A percentile compares a stretch with the other conserved stretches of the same genome.
Evolutionary conservation across 2,329 filamentous ascomycete genomes (phyloP).

Genomic region (Nemania serpens): DNA sequence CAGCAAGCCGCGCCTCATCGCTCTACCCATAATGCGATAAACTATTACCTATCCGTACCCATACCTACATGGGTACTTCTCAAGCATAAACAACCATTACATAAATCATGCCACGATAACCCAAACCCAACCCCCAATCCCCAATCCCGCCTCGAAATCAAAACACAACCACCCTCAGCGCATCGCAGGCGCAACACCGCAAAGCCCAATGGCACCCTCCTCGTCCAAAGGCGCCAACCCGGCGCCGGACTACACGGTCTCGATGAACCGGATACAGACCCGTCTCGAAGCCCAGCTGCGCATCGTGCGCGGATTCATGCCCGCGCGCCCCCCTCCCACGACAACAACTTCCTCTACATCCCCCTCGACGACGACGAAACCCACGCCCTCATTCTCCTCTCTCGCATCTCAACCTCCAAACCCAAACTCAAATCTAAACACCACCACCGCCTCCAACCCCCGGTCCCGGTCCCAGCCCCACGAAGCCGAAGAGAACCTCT

Average conservation of each 20-base stretch:
- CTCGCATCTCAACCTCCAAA: conserved; percentile 20
- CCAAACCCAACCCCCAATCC: too few species aligned
- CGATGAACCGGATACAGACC: conserved; percentile 40
- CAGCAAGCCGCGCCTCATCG: too few species aligned
- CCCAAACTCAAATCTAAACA: not conserved
- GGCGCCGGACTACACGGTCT: conserved; percentile 38
- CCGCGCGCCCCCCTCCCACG: conserved; percentile 4
- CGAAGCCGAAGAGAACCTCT: conserved; percentile 13
- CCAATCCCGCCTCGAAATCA: too few species aligned
- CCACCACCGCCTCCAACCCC: not conserved
- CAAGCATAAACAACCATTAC: too few species aligned
- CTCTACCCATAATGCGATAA: too few species aligned
- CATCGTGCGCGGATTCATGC: conserved; percentile 27
- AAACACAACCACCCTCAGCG: too few species aligned
- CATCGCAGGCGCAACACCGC: not conserved
- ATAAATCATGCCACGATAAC: too few species aligned
- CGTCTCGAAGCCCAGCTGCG: conserved; percentile 33
- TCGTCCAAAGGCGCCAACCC: conserved; percentile 37
- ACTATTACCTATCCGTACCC: too few species aligned
- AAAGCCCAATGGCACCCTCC: conserved; percentile 33
- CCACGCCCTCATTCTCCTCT: conserved; percentile 26
- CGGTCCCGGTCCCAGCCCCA: conserved; percentile 3
- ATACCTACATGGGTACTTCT: too few species aligned
- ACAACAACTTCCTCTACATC: not conserved
- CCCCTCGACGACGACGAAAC: conserved; percentile 4